Base-by-base conservation (phyloP, 2,329 filamentous ascomycete species). In the Alternaria gansuensis region DNA sequence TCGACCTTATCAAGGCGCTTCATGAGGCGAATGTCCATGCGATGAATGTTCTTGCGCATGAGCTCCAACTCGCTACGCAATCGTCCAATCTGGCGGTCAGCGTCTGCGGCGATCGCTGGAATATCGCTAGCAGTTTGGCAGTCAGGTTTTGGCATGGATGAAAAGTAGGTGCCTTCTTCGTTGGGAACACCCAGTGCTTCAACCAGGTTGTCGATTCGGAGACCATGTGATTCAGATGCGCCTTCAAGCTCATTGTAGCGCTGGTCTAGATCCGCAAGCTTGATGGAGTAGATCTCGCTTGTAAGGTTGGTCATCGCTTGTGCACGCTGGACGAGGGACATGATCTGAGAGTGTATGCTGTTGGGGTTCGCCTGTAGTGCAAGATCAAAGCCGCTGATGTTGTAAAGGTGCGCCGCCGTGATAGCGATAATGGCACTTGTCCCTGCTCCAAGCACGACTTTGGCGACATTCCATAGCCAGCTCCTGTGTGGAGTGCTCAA, bases 121-220 rank as follows among this genome's bases (percentile, higher is more conserved):
- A 58, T 23, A 8, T 44, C 23, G 14, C 50, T 37, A 31, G 41
- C 41, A 17, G 40, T 9, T 29, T 54, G 24, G 11, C 34, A 21
- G 17, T 41, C 37, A 3, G 33, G 36, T 3, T 45, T 37, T 13
- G 51, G 31, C 11, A 6, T 33, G 4, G 61, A 31, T 1, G 36
- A 37, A 39, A 58, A 65, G 57, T 67, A 72, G 6, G 49, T 57
- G 4, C 70, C 69, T 7, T 69, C 13, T n/a, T 53, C 54, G 34
- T 71, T 68, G 3, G 70, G 66, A 23, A 62, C 60, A 11, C 68
- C 69, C 5, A 72, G 63, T 33, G 64, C 54, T 17, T 71, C 69
- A 14, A 70, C 69, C 1, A 73, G 24, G 21, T 67, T 69, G 37
- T 72, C 66, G 39, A 71, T 63, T 44, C 68, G 67, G 17, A 60